phyloP scores from a whole-genome alignment of 805 yeast species.

The Yarrowia osloensis region DNA sequence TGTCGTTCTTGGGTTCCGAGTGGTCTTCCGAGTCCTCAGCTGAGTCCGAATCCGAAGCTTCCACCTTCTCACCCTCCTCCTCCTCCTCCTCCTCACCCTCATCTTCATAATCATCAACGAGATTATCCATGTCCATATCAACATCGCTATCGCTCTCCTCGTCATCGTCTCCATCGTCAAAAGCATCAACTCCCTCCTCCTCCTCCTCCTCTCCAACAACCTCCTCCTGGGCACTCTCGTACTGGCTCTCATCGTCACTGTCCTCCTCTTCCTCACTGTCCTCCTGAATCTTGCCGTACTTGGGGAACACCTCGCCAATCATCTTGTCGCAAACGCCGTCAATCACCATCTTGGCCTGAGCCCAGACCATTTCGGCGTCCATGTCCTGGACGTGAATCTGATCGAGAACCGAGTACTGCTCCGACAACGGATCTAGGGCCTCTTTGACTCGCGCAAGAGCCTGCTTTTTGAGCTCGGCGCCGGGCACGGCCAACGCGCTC shows the following conservation, averaged over 20 bases:
- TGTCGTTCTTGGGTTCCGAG: conserved; percentile 41
- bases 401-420: conserved; percentile 64
- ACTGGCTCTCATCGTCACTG: not conserved
- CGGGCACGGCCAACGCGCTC: conserved; percentile 20
- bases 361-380: conserved; percentile 90
- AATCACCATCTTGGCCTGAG: conserved; percentile 81
- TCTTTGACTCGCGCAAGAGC: conserved; percentile 46
- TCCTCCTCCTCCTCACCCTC: not conserved
- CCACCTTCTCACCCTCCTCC: conserved; percentile 34
- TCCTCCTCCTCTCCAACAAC: conserved; percentile 37
- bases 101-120: conserved; percentile 16
- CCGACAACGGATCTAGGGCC: conserved; percentile 61
- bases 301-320: conserved; percentile 57
- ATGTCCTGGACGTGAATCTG: conserved; percentile 82
- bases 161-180: conserved; percentile 33
- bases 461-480: conserved; percentile 31
- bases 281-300: not conserved
- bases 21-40: conserved; percentile 35
- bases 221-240: conserved; percentile 39
- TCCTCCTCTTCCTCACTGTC: conserved; percentile 37
- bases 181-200: conserved; percentile 33
- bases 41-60: no score
- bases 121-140: conserved; percentile 32
- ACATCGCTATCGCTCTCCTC: conserved; percentile 30
- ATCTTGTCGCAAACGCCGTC: conserved; percentile 73